Percentiles rank a stretch among this genome's conserved stretches.
Conservation (phyloP, 148 eudicot genomes). For the Agrostemma githago region DNA sequence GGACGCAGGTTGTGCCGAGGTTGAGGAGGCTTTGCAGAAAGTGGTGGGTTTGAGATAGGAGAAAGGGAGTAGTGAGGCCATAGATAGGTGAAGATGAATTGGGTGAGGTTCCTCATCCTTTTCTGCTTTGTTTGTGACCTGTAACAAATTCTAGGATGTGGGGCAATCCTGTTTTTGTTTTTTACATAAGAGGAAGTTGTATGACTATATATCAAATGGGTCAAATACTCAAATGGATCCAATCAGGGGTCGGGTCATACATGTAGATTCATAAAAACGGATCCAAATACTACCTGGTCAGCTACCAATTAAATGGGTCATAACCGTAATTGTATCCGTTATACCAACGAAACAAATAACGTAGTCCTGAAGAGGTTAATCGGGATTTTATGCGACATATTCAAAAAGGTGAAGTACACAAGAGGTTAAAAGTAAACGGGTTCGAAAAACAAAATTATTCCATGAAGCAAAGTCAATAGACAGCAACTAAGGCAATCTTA, state of each 20-base stretch:
- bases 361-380: no score
- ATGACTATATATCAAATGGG: not conserved
- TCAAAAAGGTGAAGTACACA: no score
- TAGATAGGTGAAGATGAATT: conserved; percentile 23
- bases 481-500: not conserved
- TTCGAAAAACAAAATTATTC: not conserved
- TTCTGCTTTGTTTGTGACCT: conserved; percentile 11
- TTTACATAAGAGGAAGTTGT: not conserved
- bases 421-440: no score
- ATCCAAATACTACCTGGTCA: no score
- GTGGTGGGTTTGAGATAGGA: conserved; percentile 46
- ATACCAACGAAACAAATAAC: no score
- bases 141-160: not conserved
- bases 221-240: no score
- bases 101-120: conserved; percentile 30
- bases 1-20: conserved; percentile 24
- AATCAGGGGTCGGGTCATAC: no score
- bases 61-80: conserved; percentile 73
- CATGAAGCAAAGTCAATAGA: not conserved
- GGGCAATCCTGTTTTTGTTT: conserved; percentile 1
- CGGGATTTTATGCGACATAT: no score
- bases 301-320: no score
- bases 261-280: no score
- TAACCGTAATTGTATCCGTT: no score
- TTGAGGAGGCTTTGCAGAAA: conserved; percentile 34